These are phyloP conservation scores for Saccharata proteae DNA, from an alignment of 2,329 filamentous ascomycete genomes.

Conservation along the genomic window DNA sequence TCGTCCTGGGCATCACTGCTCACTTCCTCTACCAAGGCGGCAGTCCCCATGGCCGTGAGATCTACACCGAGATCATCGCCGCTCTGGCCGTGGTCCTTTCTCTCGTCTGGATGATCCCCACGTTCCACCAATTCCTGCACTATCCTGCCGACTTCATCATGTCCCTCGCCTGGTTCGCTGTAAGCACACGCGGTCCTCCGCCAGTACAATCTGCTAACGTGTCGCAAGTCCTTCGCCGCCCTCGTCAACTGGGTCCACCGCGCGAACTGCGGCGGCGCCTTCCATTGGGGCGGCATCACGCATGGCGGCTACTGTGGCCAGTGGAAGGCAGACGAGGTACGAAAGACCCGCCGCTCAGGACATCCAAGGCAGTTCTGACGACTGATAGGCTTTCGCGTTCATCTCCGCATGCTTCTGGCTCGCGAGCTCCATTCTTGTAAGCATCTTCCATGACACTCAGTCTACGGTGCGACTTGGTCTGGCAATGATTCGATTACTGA, in stretches of 20 bases:
- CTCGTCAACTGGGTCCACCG: constrained; percentile 20
- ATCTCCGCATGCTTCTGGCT: constrained; percentile 61
- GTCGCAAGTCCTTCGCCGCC: constrained; percentile 42
- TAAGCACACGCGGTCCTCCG: no score
- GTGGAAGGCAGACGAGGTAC: constrained; percentile 58
- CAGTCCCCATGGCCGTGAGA: constrained; percentile 48
- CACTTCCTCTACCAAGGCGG: constrained; percentile 40
- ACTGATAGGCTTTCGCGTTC: constrained; percentile 65
- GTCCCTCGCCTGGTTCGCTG: constrained; percentile 57
- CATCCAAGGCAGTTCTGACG: no score
- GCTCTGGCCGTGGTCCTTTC: constrained; percentile 56
- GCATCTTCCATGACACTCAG: constrained; percentile 1
- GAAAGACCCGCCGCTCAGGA: no score
- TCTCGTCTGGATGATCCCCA: constrained; percentile 62
- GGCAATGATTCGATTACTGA: not conserved
- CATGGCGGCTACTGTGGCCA: constrained; percentile 46
- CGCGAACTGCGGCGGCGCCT: constrained; percentile 17
- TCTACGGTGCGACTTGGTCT: not conserved
- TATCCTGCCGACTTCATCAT: constrained; percentile 62
- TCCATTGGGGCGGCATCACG: constrained; percentile 44
- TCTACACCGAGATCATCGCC: constrained; percentile 64
- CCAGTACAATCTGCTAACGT: constrained; percentile 48
- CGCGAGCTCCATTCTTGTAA: constrained; percentile 45
- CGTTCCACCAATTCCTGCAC: constrained; percentile 52
- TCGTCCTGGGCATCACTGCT: constrained; percentile 57